A percentile compares a stretch with the other conserved stretches of the same genome.
These are phyloP conservation scores for Diaporthe helianthi DNA, from an alignment of 2,329 filamentous ascomycete species.

Conservation along the genomic window DNA sequence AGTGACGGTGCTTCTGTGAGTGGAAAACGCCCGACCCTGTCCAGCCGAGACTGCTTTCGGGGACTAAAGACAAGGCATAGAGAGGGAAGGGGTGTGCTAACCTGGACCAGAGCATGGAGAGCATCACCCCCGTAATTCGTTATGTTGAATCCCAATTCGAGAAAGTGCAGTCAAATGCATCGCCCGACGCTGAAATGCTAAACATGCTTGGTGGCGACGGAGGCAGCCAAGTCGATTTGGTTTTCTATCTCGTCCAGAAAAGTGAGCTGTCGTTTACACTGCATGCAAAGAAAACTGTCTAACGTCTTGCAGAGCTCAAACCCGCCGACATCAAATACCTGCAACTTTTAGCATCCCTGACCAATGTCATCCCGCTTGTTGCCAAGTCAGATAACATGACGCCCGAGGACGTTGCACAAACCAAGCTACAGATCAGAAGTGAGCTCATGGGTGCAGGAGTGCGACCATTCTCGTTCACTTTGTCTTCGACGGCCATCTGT, in stretches of 20 bases:
- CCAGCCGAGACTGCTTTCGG: background rate
- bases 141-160: constrained; percentile 77
- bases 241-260: constrained; percentile 81
- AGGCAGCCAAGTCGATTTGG: constrained; percentile 82
- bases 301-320: constrained; percentile 57
- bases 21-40: constrained; percentile 25
- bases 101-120: constrained; percentile 56
- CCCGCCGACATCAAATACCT: constrained; percentile 75
- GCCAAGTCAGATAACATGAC: constrained; percentile 77
- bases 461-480: constrained; percentile 71
- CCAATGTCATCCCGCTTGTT: constrained; percentile 86
- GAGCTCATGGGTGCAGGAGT: constrained; percentile 66
- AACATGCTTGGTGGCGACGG: constrained; percentile 81
- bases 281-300: background rate
- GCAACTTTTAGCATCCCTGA: constrained; percentile 71
- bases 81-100: background rate
- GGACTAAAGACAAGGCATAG: background rate
- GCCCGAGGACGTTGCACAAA: constrained; percentile 58
- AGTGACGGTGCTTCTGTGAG: constrained; percentile 60
- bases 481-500: constrained; percentile 39
- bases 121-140: constrained; percentile 65
- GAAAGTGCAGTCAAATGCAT: constrained; percentile 67
- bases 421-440: constrained; percentile 66
- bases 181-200: constrained; percentile 77
- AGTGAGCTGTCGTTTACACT: constrained; percentile 55